A percentile compares a stretch with the other conserved stretches of the same genome.
Evolutionary conservation across 2,329 filamentous ascomycete species (phyloP).

Genomic region (Aureobasidium sp.): DNA sequence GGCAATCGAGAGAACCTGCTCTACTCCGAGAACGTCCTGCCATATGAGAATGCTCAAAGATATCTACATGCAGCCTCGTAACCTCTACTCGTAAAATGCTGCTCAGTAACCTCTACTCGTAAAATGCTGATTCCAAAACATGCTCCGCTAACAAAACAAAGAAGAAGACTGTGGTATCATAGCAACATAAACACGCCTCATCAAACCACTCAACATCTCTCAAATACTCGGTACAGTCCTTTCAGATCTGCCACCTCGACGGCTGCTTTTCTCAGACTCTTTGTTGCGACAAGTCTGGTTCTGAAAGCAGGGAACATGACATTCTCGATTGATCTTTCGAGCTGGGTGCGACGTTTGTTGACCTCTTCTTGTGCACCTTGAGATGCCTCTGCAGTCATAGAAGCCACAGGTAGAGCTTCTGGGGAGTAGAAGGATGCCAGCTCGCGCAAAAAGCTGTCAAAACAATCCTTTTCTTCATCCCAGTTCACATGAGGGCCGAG

Average conservation of each 20-base stretch:
- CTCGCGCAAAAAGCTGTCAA: conserved; percentile 76
- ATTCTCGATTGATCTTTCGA: conserved; percentile 74
- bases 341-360: conserved; percentile 46
- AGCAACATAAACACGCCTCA: not conserved
- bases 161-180: not conserved
- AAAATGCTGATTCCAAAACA: not conserved
- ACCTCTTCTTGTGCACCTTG: conserved; percentile 29
- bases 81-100: not conserved
- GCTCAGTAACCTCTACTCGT: not conserved
- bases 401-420: conserved; percentile 60
- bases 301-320: conserved; percentile 87
- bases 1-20: too few relatives aligned
- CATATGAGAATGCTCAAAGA: not conserved
- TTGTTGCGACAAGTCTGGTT: conserved; percentile 73
- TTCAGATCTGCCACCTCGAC: conserved; percentile 88
- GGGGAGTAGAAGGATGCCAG: conserved; percentile 87
- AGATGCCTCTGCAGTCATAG: conserved; percentile 45
- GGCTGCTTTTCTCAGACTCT: conserved; percentile 65
- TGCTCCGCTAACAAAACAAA: not conserved
- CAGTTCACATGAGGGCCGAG: conserved; percentile 86
- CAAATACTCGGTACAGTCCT: conserved; percentile 88
- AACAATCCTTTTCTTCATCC: conserved; percentile 77
- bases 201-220: conserved; percentile 61
- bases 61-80: not conserved
- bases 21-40: too few relatives aligned